phyloP scores from a whole-genome alignment of 345 rosid genomes.

The Eucalyptus tenuipes region DNA sequence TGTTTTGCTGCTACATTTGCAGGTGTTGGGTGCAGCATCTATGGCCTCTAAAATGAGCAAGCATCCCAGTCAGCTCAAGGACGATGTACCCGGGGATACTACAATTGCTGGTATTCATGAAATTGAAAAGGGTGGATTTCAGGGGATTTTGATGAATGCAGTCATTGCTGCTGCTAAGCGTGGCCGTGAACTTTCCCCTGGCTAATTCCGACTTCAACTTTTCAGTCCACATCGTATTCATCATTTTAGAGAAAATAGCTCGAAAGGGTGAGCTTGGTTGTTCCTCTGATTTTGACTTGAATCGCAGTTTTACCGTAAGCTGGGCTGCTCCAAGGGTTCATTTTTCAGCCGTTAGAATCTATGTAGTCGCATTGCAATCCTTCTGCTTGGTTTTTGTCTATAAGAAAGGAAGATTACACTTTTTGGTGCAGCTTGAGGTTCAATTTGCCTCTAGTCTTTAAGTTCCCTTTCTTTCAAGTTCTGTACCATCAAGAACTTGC shows the following conservation, averaged over 20 bases:
- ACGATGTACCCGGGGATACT: constrained; percentile 86
- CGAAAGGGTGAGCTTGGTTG: neutral
- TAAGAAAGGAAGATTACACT: neutral
- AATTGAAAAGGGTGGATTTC: constrained; percentile 78
- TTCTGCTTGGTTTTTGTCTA: neutral
- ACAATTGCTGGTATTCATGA: constrained; percentile 85
- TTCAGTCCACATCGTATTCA: neutral
- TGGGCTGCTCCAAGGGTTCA: neutral
- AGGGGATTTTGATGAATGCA: constrained; percentile 83
- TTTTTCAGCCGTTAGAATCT: neutral
- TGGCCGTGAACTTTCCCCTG: constrained; percentile 51
- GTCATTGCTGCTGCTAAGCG: constrained; percentile 76
- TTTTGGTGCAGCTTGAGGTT: neutral
- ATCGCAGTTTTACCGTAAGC: neutral
- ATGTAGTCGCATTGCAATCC: neutral
- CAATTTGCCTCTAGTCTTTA: neutral
- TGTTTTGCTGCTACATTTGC: neutral
- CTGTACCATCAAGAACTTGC: neutral
- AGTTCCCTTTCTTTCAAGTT: neutral
- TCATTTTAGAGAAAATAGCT: neutral
- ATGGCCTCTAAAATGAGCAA: constrained; percentile 66
- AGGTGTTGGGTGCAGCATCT: constrained; percentile 90
- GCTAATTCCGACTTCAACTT: neutral
- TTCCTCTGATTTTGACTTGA: neutral
- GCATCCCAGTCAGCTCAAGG: constrained; percentile 88